Evolutionary conservation across 2,329 filamentous ascomycete genomes (phyloP).

Genomic region (Acrodontium crateriforme): DNA sequence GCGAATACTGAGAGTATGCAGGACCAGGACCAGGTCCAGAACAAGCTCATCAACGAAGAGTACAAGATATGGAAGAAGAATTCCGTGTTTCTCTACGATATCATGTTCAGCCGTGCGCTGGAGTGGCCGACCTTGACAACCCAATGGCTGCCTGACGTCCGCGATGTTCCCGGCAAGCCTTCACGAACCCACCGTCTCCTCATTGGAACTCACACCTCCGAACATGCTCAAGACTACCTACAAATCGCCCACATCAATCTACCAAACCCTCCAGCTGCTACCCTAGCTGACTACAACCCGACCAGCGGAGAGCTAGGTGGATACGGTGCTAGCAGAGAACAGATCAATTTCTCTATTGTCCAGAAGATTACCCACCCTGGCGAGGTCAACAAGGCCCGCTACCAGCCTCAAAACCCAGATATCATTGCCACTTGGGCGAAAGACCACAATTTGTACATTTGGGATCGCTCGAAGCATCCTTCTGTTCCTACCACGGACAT

Average conservation of each 20-base stretch:
- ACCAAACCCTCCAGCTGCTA: conserved; percentile 60
- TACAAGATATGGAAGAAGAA: conserved; percentile 99
- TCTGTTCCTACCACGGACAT: conserved; percentile 50
- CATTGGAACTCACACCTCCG: conserved; percentile 87
- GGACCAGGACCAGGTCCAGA: conserved; percentile 38
- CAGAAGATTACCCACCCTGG: conserved; percentile 94
- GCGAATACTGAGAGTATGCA: conserved; percentile 9
- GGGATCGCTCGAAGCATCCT: conserved; percentile 90
- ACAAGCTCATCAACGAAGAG: conserved; percentile 94
- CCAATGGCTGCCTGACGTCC: conserved; percentile 95
- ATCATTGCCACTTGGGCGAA: conserved; percentile 88
- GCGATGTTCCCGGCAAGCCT: conserved; percentile 71
- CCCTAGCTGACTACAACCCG: conserved; percentile 77
- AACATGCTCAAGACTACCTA: conserved; percentile 73
- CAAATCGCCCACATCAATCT: conserved; percentile 92
- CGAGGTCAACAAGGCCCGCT: conserved; percentile 96
- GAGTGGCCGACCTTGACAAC: conserved; percentile 96
- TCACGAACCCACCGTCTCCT: conserved; percentile 79
- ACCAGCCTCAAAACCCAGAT: conserved; percentile 94
- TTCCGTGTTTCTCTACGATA: conserved; percentile 92
- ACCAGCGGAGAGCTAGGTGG: conserved; percentile 87
- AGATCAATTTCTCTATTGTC: conserved; percentile 78
- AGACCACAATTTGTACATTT: conserved; percentile 79
- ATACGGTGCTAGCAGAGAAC: conserved; percentile 63
- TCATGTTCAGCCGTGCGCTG: conserved; percentile 85